Percentiles rank a stretch among this genome's conserved stretches.
These are phyloP conservation scores for Bryoerythrophyllum caledonicum DNA, from an alignment of 225 moss, liverwort and hornwort species.

Conservation along the genomic window DNA sequence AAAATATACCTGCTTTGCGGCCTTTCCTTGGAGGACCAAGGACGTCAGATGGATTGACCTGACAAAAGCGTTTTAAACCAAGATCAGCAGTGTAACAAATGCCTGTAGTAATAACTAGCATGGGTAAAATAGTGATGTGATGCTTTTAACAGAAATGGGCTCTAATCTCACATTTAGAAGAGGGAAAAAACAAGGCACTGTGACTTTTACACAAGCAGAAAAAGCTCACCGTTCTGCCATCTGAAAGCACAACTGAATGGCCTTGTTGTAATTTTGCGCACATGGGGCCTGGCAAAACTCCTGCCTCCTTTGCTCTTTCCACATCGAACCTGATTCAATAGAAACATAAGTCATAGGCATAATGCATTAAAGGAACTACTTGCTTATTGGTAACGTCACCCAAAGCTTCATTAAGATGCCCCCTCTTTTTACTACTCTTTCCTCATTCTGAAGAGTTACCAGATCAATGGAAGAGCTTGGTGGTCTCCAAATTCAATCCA, in stretches of 20 bases:
- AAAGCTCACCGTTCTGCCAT: constrained; percentile 69
- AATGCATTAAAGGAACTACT: not conserved
- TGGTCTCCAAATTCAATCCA: no score
- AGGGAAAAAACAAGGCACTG: not conserved
- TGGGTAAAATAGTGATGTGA: not conserved
- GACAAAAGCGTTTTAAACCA: constrained; percentile 18
- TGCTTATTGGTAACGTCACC: not conserved
- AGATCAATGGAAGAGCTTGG: no score
- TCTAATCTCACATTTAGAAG: not conserved
- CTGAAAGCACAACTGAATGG: constrained; percentile 61
- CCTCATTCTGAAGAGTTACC: no score
- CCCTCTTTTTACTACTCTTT: no score
- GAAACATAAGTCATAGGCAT: not conserved
- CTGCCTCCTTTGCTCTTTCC: constrained; percentile 72
- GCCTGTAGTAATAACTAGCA: not conserved
- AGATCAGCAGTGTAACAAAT: constrained; percentile 12
- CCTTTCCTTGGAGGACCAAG: constrained; percentile 87
- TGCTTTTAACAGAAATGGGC: not conserved
- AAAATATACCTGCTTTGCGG: constrained; percentile 78
- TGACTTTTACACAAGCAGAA: not conserved
- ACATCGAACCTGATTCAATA: constrained; percentile 66
- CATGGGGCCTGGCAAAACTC: constrained; percentile 77
- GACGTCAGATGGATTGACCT: constrained; percentile 88
- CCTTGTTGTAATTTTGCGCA: constrained; percentile 78
- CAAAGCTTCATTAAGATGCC: no score